These are phyloP conservation scores for Talaromyces sp. DNA, from an alignment of 2,329 filamentous ascomycete genomes.

Conservation along the genomic window DNA sequence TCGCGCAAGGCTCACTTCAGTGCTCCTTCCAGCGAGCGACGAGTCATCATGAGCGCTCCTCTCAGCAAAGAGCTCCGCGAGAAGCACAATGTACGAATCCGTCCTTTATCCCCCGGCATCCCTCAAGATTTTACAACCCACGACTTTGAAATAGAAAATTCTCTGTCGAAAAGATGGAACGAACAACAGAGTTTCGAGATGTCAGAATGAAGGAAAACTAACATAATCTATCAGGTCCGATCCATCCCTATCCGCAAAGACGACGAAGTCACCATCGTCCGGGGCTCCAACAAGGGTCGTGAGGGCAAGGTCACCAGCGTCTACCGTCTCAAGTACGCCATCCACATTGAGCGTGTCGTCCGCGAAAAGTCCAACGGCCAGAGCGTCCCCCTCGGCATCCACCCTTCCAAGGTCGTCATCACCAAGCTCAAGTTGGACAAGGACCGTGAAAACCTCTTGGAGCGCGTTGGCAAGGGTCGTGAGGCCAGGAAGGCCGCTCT, in stretches of 20 bases:
- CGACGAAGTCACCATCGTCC: slow-evolving; percentile 89
- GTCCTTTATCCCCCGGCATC: background rate
- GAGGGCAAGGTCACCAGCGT: slow-evolving; percentile 98
- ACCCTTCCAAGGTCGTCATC: slow-evolving; percentile 96
- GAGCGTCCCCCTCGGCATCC: slow-evolving; percentile 89
- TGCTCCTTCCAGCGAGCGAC: slow-evolving; percentile 90
- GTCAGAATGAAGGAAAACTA: slow-evolving; percentile 19
- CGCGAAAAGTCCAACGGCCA: slow-evolving; percentile 98
- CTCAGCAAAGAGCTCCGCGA: slow-evolving; percentile 96
- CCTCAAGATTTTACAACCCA: background rate
- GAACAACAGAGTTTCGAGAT: background rate
- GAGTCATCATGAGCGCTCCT: slow-evolving; percentile 94
- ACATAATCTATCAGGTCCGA: slow-evolving; percentile 22
- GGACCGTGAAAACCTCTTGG: slow-evolving; percentile 51
- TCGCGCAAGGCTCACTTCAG: slow-evolving; percentile 98
- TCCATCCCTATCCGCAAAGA: slow-evolving; percentile 83
- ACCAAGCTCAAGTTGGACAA: slow-evolving; percentile 91
- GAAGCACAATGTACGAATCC: slow-evolving; percentile 85
- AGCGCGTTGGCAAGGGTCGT: slow-evolving; percentile 49
- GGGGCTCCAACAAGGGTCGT: slow-evolving; percentile 92
- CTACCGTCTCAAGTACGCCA: slow-evolving; percentile 96
- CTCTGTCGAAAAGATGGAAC: slow-evolving; percentile 19
- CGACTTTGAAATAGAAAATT: background rate
- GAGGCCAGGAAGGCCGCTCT: slow-evolving; percentile 45
- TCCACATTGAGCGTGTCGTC: slow-evolving; percentile 95